Evolutionary conservation across 1,284 basidiomycete species (phyloP).

Genomic region (Ustilago tritici): DNA sequence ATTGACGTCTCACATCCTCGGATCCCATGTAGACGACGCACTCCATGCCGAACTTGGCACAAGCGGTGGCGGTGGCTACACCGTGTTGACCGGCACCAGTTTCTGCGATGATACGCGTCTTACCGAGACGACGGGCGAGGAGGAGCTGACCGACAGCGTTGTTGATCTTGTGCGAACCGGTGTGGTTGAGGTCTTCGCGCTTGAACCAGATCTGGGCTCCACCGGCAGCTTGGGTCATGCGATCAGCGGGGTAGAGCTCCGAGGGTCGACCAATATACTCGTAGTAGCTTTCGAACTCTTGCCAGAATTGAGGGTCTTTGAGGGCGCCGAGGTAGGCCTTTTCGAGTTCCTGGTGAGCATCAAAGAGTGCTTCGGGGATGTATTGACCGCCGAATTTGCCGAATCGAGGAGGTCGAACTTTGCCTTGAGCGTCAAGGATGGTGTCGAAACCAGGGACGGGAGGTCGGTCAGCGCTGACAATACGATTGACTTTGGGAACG

Average conservation of each 20-base stretch:
- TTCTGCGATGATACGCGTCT: slow-evolving; percentile 97
- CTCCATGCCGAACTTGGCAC: slow-evolving; percentile 94
- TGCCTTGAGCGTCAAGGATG: slow-evolving; percentile 53
- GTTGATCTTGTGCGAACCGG: slow-evolving; percentile 70
- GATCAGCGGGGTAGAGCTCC: slow-evolving; percentile 80
- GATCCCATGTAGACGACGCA: slow-evolving; percentile 98
- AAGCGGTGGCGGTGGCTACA: slow-evolving; percentile 97
- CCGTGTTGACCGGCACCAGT: slow-evolving; percentile 99
- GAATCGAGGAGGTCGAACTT: slow-evolving; percentile 79
- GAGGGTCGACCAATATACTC: slow-evolving; percentile 87
- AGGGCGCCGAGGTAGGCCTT: slow-evolving; percentile 87
- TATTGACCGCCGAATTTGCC: slow-evolving; percentile 97
- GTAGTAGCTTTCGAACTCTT: slow-evolving; percentile 88
- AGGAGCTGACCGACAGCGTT: slow-evolving; percentile 75
- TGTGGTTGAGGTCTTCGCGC: slow-evolving; percentile 84
- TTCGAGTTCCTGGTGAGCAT: slow-evolving; percentile 90
- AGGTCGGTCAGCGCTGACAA: slow-evolving; percentile 52
- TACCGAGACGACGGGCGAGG: slow-evolving; percentile 89
- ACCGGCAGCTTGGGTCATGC: slow-evolving; percentile 80
- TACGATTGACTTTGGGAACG: slow-evolving; percentile 60
- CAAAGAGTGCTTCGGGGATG: slow-evolving; percentile 92
- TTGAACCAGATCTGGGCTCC: slow-evolving; percentile 98
- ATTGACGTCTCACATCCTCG: slow-evolving; percentile 96
- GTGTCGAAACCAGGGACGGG: slow-evolving; percentile 59
- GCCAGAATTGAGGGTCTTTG: slow-evolving; percentile 89